phyloP scores from a whole-genome alignment of 352 stramenopile genomes.

The Phytophthora ramorum region DNA sequence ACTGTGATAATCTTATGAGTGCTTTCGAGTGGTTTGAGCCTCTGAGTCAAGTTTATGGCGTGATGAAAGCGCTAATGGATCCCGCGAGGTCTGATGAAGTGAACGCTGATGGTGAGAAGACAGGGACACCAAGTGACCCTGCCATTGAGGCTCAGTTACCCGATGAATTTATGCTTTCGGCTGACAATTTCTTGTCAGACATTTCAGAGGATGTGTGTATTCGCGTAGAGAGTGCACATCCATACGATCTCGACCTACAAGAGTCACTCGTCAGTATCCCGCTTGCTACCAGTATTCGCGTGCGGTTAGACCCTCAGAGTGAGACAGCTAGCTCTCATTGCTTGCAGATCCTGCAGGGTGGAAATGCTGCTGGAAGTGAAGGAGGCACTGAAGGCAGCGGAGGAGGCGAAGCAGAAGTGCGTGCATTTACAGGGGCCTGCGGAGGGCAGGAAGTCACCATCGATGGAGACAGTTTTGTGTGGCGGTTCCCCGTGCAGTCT shows the following conservation, averaged over 20 bases:
- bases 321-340: conserved; percentile 89
- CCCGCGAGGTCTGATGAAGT: conserved; percentile 31
- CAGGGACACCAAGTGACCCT: conserved; percentile 3
- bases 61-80: conserved; percentile 87
- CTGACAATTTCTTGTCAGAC: conserved; percentile 88
- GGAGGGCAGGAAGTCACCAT: conserved; percentile 90
- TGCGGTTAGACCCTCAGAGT: conserved; percentile 77
- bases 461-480: conserved; percentile 87
- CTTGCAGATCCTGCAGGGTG: conserved; percentile 86
- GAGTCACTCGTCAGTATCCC: conserved; percentile 84
- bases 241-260: conserved; percentile 85
- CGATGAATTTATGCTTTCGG: conserved; percentile 89
- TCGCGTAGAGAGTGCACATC: conserved; percentile 76
- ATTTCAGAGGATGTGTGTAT: conserved; percentile 88
- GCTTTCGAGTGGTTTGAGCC: conserved; percentile 90
- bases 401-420: conserved; percentile 80
- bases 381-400: conserved; percentile 73
- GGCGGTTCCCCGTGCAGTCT: conserved; percentile 87
- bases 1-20: conserved; percentile 88
- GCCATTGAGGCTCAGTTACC: conserved; percentile 40
- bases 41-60: conserved; percentile 84
- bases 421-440: conserved; percentile 84
- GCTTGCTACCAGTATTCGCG: conserved; percentile 83
- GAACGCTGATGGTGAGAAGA: not conserved
- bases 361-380: conserved; percentile 27